These are phyloP conservation scores for Agaricus sinodeliciosus DNA, from an alignment of 768 basidiomycete genomes.

Conservation along the genomic window DNA sequence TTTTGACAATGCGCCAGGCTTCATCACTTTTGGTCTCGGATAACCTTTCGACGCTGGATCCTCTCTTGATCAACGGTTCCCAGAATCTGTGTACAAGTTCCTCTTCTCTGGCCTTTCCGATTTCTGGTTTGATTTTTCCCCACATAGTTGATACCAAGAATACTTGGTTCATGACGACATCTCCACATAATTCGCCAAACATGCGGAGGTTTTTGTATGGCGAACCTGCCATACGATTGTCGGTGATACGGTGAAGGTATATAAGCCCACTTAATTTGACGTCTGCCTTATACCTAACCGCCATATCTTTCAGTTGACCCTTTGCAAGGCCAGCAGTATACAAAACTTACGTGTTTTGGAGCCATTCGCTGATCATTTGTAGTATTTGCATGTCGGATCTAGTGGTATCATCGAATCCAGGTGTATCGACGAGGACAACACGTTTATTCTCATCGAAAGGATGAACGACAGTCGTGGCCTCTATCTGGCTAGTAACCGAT, in stretches of 20 bases:
- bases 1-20: conserved; percentile 22
- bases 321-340: neutral
- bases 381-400: conserved; percentile 28
- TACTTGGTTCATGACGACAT: conserved; percentile 22
- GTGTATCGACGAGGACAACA: conserved; percentile 33
- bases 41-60: conserved; percentile 21
- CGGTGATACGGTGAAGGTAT: conserved; percentile 34
- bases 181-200: conserved; percentile 23
- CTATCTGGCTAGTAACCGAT: conserved; percentile 33
- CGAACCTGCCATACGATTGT: conserved; percentile 28
- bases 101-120: conserved; percentile 20
- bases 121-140: conserved; percentile 19
- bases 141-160: conserved; percentile 33
- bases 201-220: conserved; percentile 25
- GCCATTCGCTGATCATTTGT: conserved; percentile 28
- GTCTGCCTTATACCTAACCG: conserved; percentile 17
- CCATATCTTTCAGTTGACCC: neutral
- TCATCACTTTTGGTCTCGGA: conserved; percentile 12
- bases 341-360: conserved; percentile 16
- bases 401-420: conserved; percentile 29
- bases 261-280: conserved; percentile 26
- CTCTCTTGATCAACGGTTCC: conserved; percentile 19
- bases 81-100: conserved; percentile 26
- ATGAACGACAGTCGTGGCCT: conserved; percentile 20
- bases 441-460: conserved; percentile 1